Evolutionary conservation across 352 stramenopile genomes (phyloP), one percentile per base, ranked within the genome.

Genomic region (Peronospora farinosa): DNA sequence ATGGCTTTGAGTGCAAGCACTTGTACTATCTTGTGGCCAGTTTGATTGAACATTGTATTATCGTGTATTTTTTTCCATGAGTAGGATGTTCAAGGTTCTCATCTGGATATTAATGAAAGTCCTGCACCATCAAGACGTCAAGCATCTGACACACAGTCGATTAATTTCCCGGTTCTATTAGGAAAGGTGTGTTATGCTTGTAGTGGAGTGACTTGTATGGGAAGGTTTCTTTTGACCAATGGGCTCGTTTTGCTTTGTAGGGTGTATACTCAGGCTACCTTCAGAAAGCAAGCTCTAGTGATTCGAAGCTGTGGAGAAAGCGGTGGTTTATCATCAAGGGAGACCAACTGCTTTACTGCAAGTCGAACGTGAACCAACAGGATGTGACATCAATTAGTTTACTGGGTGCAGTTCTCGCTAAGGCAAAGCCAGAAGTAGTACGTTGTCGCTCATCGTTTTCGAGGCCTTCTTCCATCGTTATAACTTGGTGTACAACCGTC

Each of bases 271-370:
- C 71, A 9, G 82, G 82, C 0, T 88, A 88, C 36, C 59, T 92
- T 40, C 80, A 92, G 48, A 92, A 92, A 48, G 78, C 74, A 12
- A 92, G 82, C 40, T 65, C 86, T 23, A 88, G 83, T 30, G 72
- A 91, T 39, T 50, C 75, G 3, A 90, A 81, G 36, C 63, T 92
- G 17, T 92, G 82, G 82, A 74, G 79, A 32, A 85, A 84, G 57
- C 78, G 82, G 11, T 92, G 82, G 82, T 92, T 92, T 60, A 81
- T 92, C 47, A 67, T 92, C 47, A 92, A 89, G 57, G 79, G 84
- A 40, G 79, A 93, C 44, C 81, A 93, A 44, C 60, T 93, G 2
- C 47, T 88, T 36, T 93, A 93, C 54, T 91, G 82, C 62, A 93
- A 93, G 54, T 88, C 77, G 0, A 77, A 83, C 27, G 72, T 73